A percentile compares a stretch with the other conserved stretches of the same genome.
phyloP scores from a whole-genome alignment of 192 early-diverging fungal species.

The Entomortierella parvispora region DNA sequence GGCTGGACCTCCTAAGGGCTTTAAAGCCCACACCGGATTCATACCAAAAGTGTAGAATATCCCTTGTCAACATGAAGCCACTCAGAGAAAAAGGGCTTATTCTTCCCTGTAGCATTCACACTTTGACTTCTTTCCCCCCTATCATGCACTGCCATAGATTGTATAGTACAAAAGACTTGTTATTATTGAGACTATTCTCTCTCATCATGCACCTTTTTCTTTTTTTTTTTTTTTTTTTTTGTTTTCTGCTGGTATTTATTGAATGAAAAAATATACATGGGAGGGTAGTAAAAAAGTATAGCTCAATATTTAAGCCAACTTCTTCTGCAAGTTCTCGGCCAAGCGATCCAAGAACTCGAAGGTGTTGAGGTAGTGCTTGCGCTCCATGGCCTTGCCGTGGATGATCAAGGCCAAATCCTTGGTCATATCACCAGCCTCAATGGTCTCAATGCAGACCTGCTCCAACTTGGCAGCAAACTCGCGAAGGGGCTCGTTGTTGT shows the following conservation, averaged over 20 bases:
- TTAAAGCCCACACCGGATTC: slow-evolving; percentile 40
- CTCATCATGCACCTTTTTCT: no score
- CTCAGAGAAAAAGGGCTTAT: no score
- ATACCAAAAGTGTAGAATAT: not conserved
- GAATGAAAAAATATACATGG: not conserved
- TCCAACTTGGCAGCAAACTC: slow-evolving; percentile 86
- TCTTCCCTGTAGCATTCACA: no score
- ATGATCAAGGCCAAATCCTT: slow-evolving; percentile 98
- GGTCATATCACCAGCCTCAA: slow-evolving; percentile 91
- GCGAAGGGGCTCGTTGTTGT: slow-evolving; percentile 80
- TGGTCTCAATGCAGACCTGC: slow-evolving; percentile 88
- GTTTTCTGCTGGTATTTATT: not conserved
- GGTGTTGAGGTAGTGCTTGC: slow-evolving; percentile 90
- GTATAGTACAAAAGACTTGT: no score
- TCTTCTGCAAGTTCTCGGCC: slow-evolving; percentile 69
- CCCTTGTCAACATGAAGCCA: no score
- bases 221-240: no score
- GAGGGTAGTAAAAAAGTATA: no score
- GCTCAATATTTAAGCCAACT: slow-evolving; percentile 29
- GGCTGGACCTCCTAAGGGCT: slow-evolving; percentile 16
- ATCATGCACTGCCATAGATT: not conserved
- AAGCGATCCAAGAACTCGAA: slow-evolving; percentile 91
- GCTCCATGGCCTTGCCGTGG: slow-evolving; percentile 84
- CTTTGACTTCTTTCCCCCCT: not conserved
- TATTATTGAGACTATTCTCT: no score